Evolutionary conservation across 106 monocot species (phyloP), one percentile per base, ranked within the genome.

Genomic region (Platanthera zijinensis): DNA sequence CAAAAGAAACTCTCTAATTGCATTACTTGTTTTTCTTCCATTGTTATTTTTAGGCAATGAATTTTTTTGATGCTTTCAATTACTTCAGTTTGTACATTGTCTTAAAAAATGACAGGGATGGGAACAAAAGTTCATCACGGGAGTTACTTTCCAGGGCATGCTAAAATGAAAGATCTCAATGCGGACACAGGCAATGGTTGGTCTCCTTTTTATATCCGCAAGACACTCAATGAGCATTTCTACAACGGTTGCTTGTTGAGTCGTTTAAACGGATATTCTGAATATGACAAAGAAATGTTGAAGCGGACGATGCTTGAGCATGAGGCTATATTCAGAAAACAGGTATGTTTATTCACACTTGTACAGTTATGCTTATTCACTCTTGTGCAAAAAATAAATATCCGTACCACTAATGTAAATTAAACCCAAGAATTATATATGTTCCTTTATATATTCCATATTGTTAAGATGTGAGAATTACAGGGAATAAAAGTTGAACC

Each of bases 261-360:
- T 57, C 57, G 22, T 48, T 10, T 61, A 14, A 76, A 69, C 71
- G 82, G 82, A 63, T 87, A 83, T 75, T 75, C 77, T 22, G 86
- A 87, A 45, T 80, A 69, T 82, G 93, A 90, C 54, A 91, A 85
- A 81, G 88, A 96, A 82, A 75, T 80, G 75, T 69, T 96, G 13
- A 93, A 83, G 83, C 80, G 81, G 57, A 89, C 82, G 11, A 93
- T 96, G 88, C 93, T 96, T 78, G 84, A 84, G 77, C 96, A 96
- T 85, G 93, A 96, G 80, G 84, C 89, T 75, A 87, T 83, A 77
- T 96, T 96, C 79, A 89, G 81, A 81, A 85, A 87, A 56, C 96
- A 96, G 90, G 96, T 96, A 71, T 8, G 39, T 25, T 64, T 17
- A 51, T 73, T 49, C 78, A 57, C 5, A 67, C 32, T 12, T 39